Percentiles rank a stretch among this genome's conserved stretches.
These are phyloP conservation scores for Penicillium corylophilum DNA, from an alignment of 2,329 filamentous ascomycete species.

Conservation along the genomic window DNA sequence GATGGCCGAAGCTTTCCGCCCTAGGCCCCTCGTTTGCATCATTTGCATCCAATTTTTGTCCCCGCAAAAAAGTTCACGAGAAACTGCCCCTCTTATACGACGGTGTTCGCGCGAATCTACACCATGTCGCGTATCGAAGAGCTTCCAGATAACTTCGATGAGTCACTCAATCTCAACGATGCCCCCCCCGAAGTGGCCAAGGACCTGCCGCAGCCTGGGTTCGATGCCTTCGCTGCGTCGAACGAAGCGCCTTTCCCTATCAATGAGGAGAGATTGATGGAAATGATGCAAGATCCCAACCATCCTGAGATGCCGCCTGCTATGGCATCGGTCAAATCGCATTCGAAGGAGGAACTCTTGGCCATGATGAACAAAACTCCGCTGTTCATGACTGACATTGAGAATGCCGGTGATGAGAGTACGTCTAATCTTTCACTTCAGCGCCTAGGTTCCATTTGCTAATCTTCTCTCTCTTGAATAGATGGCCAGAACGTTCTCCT, in stretches of 20 bases:
- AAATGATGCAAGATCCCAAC: conserved; percentile 29
- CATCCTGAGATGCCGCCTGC: conserved; percentile 55
- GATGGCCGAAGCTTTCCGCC: not conserved
- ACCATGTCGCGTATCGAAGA: conserved; percentile 55
- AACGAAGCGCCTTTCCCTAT: conserved; percentile 42
- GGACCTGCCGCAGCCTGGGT: conserved; percentile 19
- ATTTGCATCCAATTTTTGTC: conserved; percentile 26
- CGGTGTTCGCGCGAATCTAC: conserved; percentile 4
- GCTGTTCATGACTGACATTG: conserved; percentile 93
- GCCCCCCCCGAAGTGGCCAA: conserved; percentile 20
- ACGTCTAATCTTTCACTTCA: conserved; percentile 14
- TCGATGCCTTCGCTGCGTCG: conserved; percentile 21
- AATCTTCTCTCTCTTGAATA: conserved; percentile 16
- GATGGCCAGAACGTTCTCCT: conserved; percentile 75
- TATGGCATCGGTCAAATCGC: conserved; percentile 57
- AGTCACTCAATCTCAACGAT: conserved; percentile 45
- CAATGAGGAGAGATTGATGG: conserved; percentile 36
- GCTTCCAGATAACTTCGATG: conserved; percentile 52
- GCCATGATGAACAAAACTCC: conserved; percentile 69
- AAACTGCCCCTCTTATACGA: conserved; percentile 1
- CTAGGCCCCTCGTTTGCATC: conserved; percentile 30
- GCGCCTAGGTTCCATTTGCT: not conserved
- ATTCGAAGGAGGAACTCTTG: conserved; percentile 60
- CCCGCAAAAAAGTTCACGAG: conserved; percentile 13
- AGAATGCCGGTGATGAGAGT: conserved; percentile 58